Percentiles rank a stretch among this genome's conserved stretches.
Conservation (phyloP, 768 basidiomycete genomes). For the Russula dissimulans region DNA sequence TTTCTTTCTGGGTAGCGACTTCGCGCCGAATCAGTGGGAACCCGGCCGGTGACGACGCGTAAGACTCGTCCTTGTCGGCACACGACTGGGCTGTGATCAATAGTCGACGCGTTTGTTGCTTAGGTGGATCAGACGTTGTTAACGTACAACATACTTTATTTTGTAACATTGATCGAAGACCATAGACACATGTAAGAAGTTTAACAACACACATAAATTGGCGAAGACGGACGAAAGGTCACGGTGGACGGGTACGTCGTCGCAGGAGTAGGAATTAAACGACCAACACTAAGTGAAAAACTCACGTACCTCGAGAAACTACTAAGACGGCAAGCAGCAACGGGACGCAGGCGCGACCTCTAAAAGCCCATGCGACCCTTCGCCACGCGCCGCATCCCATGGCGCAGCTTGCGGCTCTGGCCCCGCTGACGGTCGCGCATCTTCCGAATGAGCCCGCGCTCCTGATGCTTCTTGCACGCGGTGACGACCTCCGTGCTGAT, state of each 20-base stretch:
- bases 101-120: too few relatives aligned
- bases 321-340: neutral
- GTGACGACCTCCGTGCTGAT: slow-evolving; percentile 6
- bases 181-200: slow-evolving; percentile 3
- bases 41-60: too few relatives aligned
- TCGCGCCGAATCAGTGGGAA: too few relatives aligned
- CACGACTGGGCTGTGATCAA: too few relatives aligned
- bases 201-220: slow-evolving; percentile 1
- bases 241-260: neutral
- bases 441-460: slow-evolving; percentile 2
- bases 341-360: neutral
- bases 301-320: slow-evolving; percentile 9
- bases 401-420: slow-evolving; percentile 14
- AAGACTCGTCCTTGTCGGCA: too few relatives aligned
- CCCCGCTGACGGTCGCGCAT: slow-evolving; percentile 14
- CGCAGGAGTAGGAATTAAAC: neutral
- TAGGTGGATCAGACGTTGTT: neutral
- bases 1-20: too few relatives aligned
- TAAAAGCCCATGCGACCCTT: slow-evolving; percentile 11
- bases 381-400: neutral
- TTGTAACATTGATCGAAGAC: slow-evolving; percentile 1
- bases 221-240: neutral
- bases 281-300: slow-evolving; percentile 6
- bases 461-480: slow-evolving; percentile 5
- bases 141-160: slow-evolving; percentile 13